Evolutionary conservation across 148 eudicot species (phyloP).

Genomic region (Rhododendron vialii): DNA sequence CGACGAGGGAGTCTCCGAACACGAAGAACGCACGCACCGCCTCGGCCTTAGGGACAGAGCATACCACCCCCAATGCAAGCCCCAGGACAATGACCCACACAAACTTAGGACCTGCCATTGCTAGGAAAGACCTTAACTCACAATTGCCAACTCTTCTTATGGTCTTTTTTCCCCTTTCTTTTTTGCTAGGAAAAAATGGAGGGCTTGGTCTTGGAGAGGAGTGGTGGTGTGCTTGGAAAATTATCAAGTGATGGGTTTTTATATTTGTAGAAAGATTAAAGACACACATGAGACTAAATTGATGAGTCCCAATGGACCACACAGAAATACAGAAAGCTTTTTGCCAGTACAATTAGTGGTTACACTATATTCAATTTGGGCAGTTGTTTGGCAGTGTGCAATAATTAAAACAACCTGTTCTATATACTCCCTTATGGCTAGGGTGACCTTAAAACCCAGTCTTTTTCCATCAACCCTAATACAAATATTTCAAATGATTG

Average conservation of each 20-base stretch:
- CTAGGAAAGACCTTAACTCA: not conserved
- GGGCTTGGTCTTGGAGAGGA: not conserved
- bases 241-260: not conserved
- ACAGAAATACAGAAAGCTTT: not conserved
- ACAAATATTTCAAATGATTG: not conserved
- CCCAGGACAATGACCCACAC: not conserved
- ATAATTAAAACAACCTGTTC: not conserved
- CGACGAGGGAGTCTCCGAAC: constrained; percentile 18
- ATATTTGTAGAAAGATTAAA: not conserved
- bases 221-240: not conserved
- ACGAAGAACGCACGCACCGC: constrained; percentile 7
- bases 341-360: not conserved
- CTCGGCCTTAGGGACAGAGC: not conserved
- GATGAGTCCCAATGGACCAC: not conserved
- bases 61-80: not conserved
- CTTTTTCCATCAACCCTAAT: not conserved
- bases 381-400: not conserved
- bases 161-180: not conserved
- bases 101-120: not conserved
- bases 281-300: not conserved
- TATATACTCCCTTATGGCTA: not conserved
- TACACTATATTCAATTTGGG: not conserved
- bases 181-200: not conserved
- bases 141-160: not conserved
- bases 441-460: not conserved